A percentile compares a stretch with the other conserved stretches of the same genome.
These are phyloP conservation scores for Tuber indicum DNA, from an alignment of 495 filamentous ascomycete genomes.

Conservation along the genomic window DNA sequence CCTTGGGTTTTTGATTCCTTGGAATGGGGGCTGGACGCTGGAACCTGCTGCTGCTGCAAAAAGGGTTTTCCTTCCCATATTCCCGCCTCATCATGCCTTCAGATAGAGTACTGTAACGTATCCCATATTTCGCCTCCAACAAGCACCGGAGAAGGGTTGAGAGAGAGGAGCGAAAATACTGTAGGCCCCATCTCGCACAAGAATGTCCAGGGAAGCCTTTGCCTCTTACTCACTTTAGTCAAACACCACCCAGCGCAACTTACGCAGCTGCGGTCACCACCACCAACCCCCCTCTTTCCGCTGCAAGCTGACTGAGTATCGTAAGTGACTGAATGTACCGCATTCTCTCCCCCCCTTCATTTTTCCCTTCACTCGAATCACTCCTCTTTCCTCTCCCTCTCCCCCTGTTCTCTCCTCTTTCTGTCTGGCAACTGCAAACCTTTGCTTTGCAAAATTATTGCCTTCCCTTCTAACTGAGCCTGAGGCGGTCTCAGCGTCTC, in stretches of 20 bases:
- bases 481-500: not conserved
- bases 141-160: not conserved
- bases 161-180: not conserved
- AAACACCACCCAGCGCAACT: constrained; percentile 29
- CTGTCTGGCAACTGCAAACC: not conserved
- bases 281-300: constrained; percentile 35
- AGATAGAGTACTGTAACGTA: not conserved
- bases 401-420: not conserved
- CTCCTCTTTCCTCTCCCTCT: constrained; percentile 12
- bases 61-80: not conserved
- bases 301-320: constrained; percentile 30
- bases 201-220: constrained; percentile 13
- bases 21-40: not conserved
- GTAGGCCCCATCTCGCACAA: constrained; percentile 17
- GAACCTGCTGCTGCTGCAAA: not conserved
- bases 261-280: constrained; percentile 31
- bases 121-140: not conserved
- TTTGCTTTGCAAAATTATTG: constrained; percentile 1
- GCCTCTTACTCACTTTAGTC: constrained; percentile 31
- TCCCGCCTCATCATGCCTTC: not conserved
- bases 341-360: constrained; percentile 19
- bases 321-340: constrained; percentile 13
- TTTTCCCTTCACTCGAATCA: constrained; percentile 11
- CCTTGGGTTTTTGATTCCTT: not conserved
- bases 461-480: not conserved